Percentiles rank a stretch among this genome's conserved stretches.
Conservation (phyloP, 208 protist genomes). For the Tritrichomonas foetus region DNA sequence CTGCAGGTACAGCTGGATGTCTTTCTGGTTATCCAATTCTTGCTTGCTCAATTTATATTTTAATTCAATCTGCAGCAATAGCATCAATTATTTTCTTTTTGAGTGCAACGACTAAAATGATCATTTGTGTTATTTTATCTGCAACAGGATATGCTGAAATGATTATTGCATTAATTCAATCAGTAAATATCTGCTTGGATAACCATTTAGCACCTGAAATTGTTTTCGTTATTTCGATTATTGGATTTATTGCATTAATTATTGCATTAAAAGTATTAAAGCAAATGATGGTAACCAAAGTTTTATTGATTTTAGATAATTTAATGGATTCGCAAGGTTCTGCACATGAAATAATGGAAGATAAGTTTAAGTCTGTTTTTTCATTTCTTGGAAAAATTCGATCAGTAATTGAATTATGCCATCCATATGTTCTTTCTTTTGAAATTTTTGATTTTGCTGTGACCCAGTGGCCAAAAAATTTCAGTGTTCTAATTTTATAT, state of each 20-base stretch:
- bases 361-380: neutral
- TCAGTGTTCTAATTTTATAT: neutral
- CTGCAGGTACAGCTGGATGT: neutral
- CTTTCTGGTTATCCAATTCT: neutral
- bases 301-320: neutral
- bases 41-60: neutral
- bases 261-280: neutral
- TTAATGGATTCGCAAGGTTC: neutral
- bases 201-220: neutral
- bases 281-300: neutral
- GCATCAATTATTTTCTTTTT: neutral
- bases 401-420: neutral
- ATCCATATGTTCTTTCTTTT: neutral
- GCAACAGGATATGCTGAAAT: neutral
- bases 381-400: neutral
- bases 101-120: neutral
- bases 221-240: neutral
- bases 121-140: neutral
- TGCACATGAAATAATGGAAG: neutral
- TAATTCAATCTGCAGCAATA: neutral
- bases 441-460: neutral
- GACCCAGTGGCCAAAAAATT: neutral
- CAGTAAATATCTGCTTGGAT: neutral
- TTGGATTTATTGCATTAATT: neutral
- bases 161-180: neutral